Percentiles rank a stretch among this genome's conserved stretches.
These are phyloP conservation scores for Diphasiastrum complanatum DNA, from an alignment of 83 land plant genomes.

Conservation along the genomic window DNA sequence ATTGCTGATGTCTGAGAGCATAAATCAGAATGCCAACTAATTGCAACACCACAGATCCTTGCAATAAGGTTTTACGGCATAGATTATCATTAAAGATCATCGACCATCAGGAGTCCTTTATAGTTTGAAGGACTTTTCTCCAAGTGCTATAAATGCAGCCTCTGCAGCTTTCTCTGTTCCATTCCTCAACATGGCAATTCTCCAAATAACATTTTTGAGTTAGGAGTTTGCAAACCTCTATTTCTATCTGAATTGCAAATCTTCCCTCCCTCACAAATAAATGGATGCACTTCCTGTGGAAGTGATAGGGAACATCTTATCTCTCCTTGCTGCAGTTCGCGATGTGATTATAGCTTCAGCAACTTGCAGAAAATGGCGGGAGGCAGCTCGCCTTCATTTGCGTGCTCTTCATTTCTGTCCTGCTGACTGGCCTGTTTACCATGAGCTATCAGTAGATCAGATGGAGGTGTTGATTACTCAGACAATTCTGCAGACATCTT, in stretches of 20 bases:
- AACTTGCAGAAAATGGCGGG: constrained; percentile 67
- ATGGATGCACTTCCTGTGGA: constrained; percentile 80
- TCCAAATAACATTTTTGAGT: too few relatives aligned
- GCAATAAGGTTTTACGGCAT: too few relatives aligned
- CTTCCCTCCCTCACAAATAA: not conserved
- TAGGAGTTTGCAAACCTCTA: too few relatives aligned
- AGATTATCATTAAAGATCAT: too few relatives aligned
- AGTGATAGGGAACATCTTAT: constrained; percentile 77
- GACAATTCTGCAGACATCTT: constrained; percentile 65
- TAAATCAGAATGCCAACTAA: too few relatives aligned
- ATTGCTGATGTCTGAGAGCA: too few relatives aligned
- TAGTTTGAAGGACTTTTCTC: too few relatives aligned
- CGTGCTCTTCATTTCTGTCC: constrained; percentile 47
- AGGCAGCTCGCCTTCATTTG: constrained; percentile 56
- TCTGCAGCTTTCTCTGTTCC: too few relatives aligned
- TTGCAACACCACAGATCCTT: too few relatives aligned
- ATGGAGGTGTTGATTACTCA: constrained; percentile 70
- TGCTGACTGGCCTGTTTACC: constrained; percentile 49
- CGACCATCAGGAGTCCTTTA: too few relatives aligned
- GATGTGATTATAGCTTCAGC: constrained; percentile 74
- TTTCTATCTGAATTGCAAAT: constrained; percentile 1
- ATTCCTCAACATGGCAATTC: too few relatives aligned
- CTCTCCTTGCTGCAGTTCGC: constrained; percentile 55
- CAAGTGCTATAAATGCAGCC: too few relatives aligned
- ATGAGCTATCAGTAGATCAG: constrained; percentile 37